phyloP scores from a whole-genome alignment of 2,329 filamentous ascomycete genomes.

The Sporothrix variecibatus region DNA sequence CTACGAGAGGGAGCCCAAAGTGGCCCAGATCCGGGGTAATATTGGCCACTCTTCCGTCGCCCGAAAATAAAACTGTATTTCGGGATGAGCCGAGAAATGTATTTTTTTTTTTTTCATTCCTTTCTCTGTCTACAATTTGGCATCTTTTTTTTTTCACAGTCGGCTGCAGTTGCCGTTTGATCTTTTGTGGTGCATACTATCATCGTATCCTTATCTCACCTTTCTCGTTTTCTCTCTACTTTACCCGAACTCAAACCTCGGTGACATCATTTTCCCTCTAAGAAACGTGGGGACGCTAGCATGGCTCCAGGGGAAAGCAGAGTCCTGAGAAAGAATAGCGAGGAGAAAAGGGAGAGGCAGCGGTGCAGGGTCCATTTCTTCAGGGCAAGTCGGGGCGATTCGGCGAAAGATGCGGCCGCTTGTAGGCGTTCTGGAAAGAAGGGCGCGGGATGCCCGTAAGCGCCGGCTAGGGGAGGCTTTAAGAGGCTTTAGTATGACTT shows the following conservation, averaged over 20 bases:
- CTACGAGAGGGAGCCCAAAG: not conserved
- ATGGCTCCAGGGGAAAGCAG: not conserved
- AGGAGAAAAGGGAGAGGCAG: not conserved
- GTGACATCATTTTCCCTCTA: not conserved
- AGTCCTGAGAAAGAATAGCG: not conserved
- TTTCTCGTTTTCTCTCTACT: not conserved
- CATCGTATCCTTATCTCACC: not conserved
- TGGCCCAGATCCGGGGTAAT: not conserved
- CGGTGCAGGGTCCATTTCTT: not conserved
- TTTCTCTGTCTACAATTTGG: not conserved
- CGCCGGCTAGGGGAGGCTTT: not conserved
- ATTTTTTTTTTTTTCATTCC: too few relatives aligned
- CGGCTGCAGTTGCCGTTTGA: not conserved
- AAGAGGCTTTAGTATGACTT: not conserved
- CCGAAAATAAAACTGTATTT: too few relatives aligned
- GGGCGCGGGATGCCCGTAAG: not conserved
- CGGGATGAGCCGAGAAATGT: too few relatives aligned
- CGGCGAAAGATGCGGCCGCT: slow-evolving; percentile 1
- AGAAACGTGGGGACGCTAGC: not conserved
- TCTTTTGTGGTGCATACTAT: not conserved
- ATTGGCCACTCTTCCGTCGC: not conserved
- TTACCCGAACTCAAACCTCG: slow-evolving; percentile 8
- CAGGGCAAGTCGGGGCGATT: not conserved
- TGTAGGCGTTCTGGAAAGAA: not conserved
- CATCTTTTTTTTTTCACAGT: not conserved